phyloP scores from a whole-genome alignment of 345 rosid species.

The Gossypium raimondii region DNA sequence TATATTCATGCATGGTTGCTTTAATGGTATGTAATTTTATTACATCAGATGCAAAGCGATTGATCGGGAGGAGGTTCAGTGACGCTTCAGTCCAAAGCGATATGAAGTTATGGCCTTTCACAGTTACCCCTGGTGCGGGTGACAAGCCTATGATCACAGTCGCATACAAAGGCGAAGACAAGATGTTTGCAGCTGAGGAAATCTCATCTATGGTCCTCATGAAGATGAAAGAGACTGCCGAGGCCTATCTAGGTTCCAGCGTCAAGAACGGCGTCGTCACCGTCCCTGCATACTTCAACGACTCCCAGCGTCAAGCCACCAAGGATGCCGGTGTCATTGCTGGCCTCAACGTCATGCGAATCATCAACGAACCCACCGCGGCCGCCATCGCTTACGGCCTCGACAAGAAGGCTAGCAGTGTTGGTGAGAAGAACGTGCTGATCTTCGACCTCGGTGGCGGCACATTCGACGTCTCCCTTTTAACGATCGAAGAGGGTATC shows the following conservation, averaged over 20 bases:
- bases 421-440: slow-evolving; percentile 58
- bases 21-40: no score
- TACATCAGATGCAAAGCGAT: slow-evolving; percentile 37
- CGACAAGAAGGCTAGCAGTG: slow-evolving; percentile 36
- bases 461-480: slow-evolving; percentile 60
- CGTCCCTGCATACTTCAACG: slow-evolving; percentile 40
- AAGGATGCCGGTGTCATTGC: slow-evolving; percentile 40
- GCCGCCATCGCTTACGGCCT: slow-evolving; percentile 46
- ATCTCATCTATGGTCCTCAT: slow-evolving; percentile 37
- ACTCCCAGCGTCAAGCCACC: slow-evolving; percentile 34
- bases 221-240: slow-evolving; percentile 40
- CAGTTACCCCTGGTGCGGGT: slow-evolving; percentile 32
- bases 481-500: slow-evolving; percentile 57
- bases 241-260: slow-evolving; percentile 28
- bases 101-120: slow-evolving; percentile 41
- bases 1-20: no score
- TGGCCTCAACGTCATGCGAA: slow-evolving; percentile 38
- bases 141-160: slow-evolving; percentile 40
- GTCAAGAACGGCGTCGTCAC: slow-evolving; percentile 40
- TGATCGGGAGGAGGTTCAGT: slow-evolving; percentile 36
- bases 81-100: slow-evolving; percentile 39
- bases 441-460: slow-evolving; percentile 67
- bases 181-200: slow-evolving; percentile 36
- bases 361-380: slow-evolving; percentile 42
- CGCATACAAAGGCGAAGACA: slow-evolving; percentile 30